phyloP scores from a whole-genome alignment of 2,329 filamentous ascomycete species.

The Hawksworthiomyces lignivorus region DNA sequence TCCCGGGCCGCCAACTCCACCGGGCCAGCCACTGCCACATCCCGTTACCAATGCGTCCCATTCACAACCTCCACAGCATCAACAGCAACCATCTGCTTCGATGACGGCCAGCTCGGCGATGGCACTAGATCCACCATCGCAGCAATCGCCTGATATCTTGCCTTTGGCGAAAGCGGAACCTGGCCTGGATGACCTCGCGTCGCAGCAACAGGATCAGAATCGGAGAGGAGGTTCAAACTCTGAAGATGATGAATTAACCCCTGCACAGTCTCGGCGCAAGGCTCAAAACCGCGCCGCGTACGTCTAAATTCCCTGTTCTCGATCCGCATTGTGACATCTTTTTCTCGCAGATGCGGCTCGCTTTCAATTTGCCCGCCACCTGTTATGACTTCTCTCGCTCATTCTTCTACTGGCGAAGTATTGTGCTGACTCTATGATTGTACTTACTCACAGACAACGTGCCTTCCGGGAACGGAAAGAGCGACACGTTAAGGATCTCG shows the following conservation, averaged over 20 bases:
- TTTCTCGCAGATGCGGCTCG: neutral
- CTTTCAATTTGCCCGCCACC: no score
- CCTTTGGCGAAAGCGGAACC: slow-evolving; percentile 32
- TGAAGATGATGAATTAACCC: slow-evolving; percentile 48
- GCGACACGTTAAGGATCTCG: slow-evolving; percentile 80
- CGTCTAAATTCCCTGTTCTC: slow-evolving; percentile 23
- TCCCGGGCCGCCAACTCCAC: slow-evolving; percentile 45
- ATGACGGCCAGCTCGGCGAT: slow-evolving; percentile 4
- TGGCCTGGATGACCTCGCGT: slow-evolving; percentile 25
- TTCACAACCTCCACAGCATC: slow-evolving; percentile 19
- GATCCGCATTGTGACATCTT: neutral
- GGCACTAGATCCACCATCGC: slow-evolving; percentile 15
- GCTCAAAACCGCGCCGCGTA: slow-evolving; percentile 56
- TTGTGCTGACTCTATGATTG: neutral
- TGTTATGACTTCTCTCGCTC: neutral
- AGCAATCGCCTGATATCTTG: slow-evolving; percentile 23
- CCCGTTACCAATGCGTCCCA: slow-evolving; percentile 20
- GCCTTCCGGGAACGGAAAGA: slow-evolving; percentile 96
- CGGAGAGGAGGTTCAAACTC: slow-evolving; percentile 41
- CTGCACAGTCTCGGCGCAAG: slow-evolving; percentile 51
- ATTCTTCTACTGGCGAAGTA: no score
- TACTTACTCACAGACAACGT: slow-evolving; percentile 58
- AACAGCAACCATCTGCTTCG: slow-evolving; percentile 2
- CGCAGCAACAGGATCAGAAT: slow-evolving; percentile 18
- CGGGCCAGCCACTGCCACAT: slow-evolving; percentile 28